Percentiles rank a stretch among this genome's conserved stretches.
Evolutionary conservation across 2,329 filamentous ascomycete genomes (phyloP).

Genomic region (Trichoderma atroviride): DNA sequence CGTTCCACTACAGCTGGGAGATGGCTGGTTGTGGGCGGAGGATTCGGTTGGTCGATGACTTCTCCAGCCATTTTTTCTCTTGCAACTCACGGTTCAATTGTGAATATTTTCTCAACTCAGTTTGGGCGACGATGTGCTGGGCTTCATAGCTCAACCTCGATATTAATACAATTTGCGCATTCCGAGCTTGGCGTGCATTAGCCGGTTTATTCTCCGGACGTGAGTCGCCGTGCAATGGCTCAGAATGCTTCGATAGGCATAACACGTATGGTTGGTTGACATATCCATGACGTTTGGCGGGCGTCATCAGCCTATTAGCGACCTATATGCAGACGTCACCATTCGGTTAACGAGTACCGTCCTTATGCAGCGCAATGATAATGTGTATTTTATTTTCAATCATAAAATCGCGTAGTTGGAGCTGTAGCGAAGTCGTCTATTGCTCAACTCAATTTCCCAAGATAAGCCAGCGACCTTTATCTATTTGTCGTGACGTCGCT

Average conservation of each 20-base stretch:
- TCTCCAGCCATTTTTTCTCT: slow-evolving; percentile 11
- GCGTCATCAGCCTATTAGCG: neutral
- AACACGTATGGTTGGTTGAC: neutral
- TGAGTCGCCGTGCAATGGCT: neutral
- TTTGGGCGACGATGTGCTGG: neutral
- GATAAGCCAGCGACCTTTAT: neutral
- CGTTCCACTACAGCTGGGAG: neutral
- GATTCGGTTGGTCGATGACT: slow-evolving; percentile 24
- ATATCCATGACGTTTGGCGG: neutral
- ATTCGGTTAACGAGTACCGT: neutral
- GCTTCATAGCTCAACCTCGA: neutral
- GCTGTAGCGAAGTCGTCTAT: too few relatives aligned
- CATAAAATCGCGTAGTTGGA: too few relatives aligned
- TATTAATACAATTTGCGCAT: neutral
- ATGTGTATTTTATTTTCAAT: too few relatives aligned
- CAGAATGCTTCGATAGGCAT: neutral
- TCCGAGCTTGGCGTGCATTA: neutral
- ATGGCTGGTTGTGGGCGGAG: slow-evolving; percentile 7
- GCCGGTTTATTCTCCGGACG: too few relatives aligned
- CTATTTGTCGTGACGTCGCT: neutral
- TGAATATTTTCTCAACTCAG: neutral
- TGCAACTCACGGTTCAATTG: neutral
- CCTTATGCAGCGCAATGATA: neutral
- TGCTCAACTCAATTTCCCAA: neutral
- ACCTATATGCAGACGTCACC: neutral